Evolutionary conservation across 345 rosid species (phyloP).

Genomic region (Pelargonium nanum): DNA sequence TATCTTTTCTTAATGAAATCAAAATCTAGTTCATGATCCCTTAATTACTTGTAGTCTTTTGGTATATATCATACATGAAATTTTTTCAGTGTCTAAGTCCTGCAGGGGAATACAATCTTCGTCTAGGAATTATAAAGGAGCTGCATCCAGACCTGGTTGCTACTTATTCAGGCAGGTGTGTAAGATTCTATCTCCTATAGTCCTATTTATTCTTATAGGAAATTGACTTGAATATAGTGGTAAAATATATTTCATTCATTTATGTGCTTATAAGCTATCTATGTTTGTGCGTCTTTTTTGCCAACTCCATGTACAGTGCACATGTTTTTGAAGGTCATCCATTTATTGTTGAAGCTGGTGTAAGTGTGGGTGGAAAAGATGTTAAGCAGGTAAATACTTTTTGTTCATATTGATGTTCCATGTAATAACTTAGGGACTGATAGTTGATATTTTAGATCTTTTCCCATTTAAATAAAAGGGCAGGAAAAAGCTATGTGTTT

Average conservation of each 20-base stretch:
- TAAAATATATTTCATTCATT: neutral
- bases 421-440: neutral
- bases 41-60: neutral
- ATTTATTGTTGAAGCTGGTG: constrained; percentile 96
- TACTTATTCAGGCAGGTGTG: constrained; percentile 87
- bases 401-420: neutral
- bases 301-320: constrained; percentile 47
- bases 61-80: constrained; percentile 4
- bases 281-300: constrained; percentile 8
- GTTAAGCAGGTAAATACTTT: constrained; percentile 64
- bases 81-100: constrained; percentile 85
- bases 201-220: neutral
- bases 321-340: constrained; percentile 99
- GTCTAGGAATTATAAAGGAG: constrained; percentile 95
- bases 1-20: too few relatives aligned
- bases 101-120: constrained; percentile 96
- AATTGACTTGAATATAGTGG: neutral
- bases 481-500: neutral
- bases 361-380: constrained; percentile 89
- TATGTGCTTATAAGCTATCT: neutral
- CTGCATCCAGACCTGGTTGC: constrained; percentile 98
- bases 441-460: neutral
- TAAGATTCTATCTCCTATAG: neutral
- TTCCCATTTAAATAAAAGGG: neutral
- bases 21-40: neutral